A percentile compares a stretch with the other conserved stretches of the same genome.
These are phyloP conservation scores for Cornus suecica DNA, from an alignment of 148 eudicot genomes.

Conservation along the genomic window DNA sequence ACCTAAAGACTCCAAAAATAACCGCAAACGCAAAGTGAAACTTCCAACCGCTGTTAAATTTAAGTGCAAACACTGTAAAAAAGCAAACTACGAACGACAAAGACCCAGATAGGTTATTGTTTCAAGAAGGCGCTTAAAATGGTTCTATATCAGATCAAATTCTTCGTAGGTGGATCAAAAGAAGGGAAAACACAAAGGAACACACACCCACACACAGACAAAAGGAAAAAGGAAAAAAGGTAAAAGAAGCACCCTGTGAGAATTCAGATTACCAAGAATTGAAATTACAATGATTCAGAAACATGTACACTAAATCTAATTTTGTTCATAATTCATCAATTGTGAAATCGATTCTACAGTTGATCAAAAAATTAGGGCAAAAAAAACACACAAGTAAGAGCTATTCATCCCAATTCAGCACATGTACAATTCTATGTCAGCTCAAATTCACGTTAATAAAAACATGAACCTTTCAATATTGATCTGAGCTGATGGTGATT, in stretches of 20 bases:
- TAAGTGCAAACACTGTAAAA: background rate
- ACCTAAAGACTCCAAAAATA: constrained; percentile 10
- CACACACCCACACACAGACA: too few species aligned
- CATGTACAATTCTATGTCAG: background rate
- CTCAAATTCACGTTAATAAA: background rate
- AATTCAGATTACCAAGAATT: background rate
- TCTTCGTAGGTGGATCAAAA: background rate
- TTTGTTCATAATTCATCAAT: background rate
- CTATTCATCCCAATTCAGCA: background rate
- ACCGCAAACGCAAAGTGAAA: background rate
- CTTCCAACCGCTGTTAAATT: background rate
- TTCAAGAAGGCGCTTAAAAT: background rate
- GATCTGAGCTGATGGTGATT: background rate
- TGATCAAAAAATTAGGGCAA: background rate
- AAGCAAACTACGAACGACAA: background rate
- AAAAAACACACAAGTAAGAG: too few species aligned
- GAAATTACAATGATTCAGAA: background rate
- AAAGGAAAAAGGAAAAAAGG: background rate
- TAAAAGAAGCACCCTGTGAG: background rate
- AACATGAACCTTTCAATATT: background rate
- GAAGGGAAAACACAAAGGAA: too few species aligned
- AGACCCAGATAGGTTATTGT: background rate
- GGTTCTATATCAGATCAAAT: background rate
- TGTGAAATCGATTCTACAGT: background rate
- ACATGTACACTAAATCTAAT: background rate